Base-by-base conservation (phyloP, 1,139 yeast genomes). In the Pneumocystis canis region DNA sequence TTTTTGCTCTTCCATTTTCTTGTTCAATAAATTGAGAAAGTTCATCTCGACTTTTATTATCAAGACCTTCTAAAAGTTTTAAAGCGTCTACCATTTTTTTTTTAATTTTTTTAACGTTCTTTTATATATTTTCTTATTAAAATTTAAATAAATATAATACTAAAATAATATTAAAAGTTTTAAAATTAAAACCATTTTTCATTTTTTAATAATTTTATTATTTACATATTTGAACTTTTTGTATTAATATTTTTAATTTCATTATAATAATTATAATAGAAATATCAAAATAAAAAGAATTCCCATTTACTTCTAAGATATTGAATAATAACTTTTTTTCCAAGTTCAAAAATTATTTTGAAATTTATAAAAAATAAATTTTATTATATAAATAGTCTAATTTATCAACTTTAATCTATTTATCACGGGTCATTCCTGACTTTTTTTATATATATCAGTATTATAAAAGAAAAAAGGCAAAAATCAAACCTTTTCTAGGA, bases 361-460 rank as follows among this genome's bases (percentile, higher is more conserved):
- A 96, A 96, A 73, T 90, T 90, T 78, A 92, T 87, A 78, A 84
- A 84, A 82, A 90, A 89, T 74, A 90, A 81, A 74, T 90, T 97
- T 65, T 28, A 5, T n/a, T 9, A 28, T 30, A 5, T 35, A 39
- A 57, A 20, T 9, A 47, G 3, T 47, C 20, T 5, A 11, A 35
- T 2, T 20, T 14, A 37, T 62, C 9, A 41, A 60, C 4, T 25
- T 18, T n/a, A 40, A 18, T 25, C 20, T 11, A 47, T 31, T 47
- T 47, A 74, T 90, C 97, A 76, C 97, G 84, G 68, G 97, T 87
- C 97, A 90, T 90, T 70, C 97, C 97, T 64, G 97, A 97, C 79
- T 90, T 90, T 20, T 7, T 30, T 20, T 9, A 25, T 5, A 14
- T 3, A 53, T n/a, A 35, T 57, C 16, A 25, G 14, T 20, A 20